phyloP scores from a whole-genome alignment of 768 basidiomycete genomes.

The Phlebiopsis gigantea region DNA sequence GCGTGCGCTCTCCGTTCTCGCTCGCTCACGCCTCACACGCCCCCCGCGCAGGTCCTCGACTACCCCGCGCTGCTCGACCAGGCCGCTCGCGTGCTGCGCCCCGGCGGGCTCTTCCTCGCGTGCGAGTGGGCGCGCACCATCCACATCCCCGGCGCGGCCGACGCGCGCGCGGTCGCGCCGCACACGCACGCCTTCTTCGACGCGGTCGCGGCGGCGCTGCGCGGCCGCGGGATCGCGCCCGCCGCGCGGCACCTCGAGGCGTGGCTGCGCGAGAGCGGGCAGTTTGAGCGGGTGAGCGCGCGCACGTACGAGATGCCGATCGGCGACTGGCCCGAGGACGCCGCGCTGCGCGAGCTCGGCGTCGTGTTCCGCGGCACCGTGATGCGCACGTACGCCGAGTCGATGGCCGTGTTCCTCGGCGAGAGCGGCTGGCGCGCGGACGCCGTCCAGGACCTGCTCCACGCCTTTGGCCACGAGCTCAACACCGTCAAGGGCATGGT shows the following conservation, averaged over 20 bases:
- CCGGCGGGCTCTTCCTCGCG: constrained; percentile 67
- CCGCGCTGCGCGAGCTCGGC: constrained; percentile 35
- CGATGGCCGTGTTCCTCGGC: constrained; percentile 42
- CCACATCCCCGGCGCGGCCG: constrained; percentile 27
- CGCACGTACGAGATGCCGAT: constrained; percentile 43
- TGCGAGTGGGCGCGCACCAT: constrained; percentile 52
- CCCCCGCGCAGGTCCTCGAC: constrained; percentile 44
- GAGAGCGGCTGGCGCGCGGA: constrained; percentile 27
- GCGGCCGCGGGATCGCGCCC: constrained; percentile 32
- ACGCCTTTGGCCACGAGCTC: constrained; percentile 43
- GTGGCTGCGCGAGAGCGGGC: constrained; percentile 30
- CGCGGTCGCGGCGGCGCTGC: constrained; percentile 35
- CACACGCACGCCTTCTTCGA: constrained; percentile 28
- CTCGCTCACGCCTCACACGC: background rate
- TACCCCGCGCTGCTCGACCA: constrained; percentile 52
- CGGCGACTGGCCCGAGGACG: constrained; percentile 45
- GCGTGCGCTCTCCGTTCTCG: constrained; percentile 24
- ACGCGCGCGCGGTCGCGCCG: constrained; percentile 13
- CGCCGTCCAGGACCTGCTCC: constrained; percentile 35
- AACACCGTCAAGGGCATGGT: constrained; percentile 42
- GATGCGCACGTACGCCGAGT: constrained; percentile 40
- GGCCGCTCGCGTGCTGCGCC: constrained; percentile 56
- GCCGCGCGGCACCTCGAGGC: constrained; percentile 33
- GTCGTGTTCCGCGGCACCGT: constrained; percentile 30
- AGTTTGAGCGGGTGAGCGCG: constrained; percentile 38